These are phyloP conservation scores for Pseudogymnoascus sp. DNA, from an alignment of 2,329 filamentous ascomycete species.

Conservation along the genomic window DNA sequence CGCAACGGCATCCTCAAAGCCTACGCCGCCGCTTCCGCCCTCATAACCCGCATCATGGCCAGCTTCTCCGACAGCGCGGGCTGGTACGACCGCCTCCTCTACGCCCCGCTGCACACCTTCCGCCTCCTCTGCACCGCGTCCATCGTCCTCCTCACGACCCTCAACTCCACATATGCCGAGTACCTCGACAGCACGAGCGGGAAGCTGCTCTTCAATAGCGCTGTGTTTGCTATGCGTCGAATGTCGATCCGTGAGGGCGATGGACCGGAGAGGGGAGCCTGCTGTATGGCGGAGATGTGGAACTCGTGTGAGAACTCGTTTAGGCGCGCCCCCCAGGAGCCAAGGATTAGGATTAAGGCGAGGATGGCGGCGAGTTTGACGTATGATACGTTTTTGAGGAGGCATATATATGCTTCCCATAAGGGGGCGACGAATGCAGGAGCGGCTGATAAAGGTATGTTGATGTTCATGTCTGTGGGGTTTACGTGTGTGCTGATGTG, in stretches of 20 bases:
- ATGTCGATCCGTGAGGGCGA: slow-evolving; percentile 11
- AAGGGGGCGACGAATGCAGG: not conserved
- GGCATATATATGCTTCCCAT: not conserved
- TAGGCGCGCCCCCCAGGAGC: not conserved
- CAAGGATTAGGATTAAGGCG: not conserved
- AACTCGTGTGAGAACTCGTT: not conserved
- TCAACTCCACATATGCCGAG: slow-evolving; percentile 13
- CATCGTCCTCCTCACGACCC: slow-evolving; percentile 12
- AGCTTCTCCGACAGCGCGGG: not conserved
- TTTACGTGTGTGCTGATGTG: not conserved
- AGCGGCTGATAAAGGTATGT: not conserved
- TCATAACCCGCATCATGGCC: slow-evolving; percentile 10
- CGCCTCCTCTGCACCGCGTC: slow-evolving; percentile 9
- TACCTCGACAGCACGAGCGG: slow-evolving; percentile 10
- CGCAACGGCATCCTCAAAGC: slow-evolving; percentile 13
- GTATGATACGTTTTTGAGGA: not conserved
- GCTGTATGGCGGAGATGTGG: slow-evolving; percentile 15
- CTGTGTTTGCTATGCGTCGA: not conserved
- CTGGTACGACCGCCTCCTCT: slow-evolving; percentile 10
- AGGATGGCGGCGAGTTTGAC: slow-evolving; percentile 8
- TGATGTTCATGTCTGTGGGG: not conserved
- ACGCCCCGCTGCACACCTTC: slow-evolving; percentile 9
- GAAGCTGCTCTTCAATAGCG: slow-evolving; percentile 10
- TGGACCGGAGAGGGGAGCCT: slow-evolving; percentile 2
- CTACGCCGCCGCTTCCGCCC: slow-evolving; percentile 9